A percentile compares a stretch with the other conserved stretches of the same genome.
These are phyloP conservation scores for Saccharum hybrid DNA, from an alignment of 202 grass and related monocot species.

Conservation along the genomic window DNA sequence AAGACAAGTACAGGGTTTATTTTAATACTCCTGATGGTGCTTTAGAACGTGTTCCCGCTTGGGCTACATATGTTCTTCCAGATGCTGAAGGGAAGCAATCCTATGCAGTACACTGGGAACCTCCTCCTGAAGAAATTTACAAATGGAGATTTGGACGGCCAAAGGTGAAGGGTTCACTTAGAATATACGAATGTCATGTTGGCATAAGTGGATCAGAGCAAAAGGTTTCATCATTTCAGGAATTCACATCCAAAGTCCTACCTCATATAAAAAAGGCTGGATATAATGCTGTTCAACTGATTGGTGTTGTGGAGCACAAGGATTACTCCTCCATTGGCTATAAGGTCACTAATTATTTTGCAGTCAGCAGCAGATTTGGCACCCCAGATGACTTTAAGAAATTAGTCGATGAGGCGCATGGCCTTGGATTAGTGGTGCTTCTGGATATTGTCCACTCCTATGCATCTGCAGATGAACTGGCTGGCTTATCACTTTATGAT, in stretches of 20 bases:
- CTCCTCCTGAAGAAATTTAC: constrained; percentile 81
- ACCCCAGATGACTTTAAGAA: constrained; percentile 94
- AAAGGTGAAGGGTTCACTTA: constrained; percentile 79
- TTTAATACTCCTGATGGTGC: constrained; percentile 97
- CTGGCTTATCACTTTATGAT: constrained; percentile 93
- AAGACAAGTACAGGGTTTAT: constrained; percentile 89
- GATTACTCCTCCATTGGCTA: constrained; percentile 96
- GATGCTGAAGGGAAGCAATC: constrained; percentile 74
- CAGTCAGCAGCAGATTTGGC: constrained; percentile 98
- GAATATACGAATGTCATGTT: constrained; percentile 96
- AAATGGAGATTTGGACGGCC: constrained; percentile 77
- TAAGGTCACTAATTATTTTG: constrained; percentile 98
- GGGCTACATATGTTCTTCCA: constrained; percentile 95
- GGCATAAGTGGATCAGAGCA: constrained; percentile 86
- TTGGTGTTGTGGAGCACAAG: constrained; percentile 83
- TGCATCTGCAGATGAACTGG: constrained; percentile 87
- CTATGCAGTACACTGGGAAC: constrained; percentile 93
- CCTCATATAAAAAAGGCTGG: constrained; percentile 82
- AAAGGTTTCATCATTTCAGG: constrained; percentile 83
- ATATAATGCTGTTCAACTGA: constrained; percentile 91
- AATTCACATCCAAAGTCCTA: constrained; percentile 91
- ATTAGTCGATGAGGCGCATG: constrained; percentile 93
- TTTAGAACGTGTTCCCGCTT: constrained; percentile 87
- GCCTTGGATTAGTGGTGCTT: constrained; percentile 81
- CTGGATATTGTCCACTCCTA: constrained; percentile 96